A percentile compares a stretch with the other conserved stretches of the same genome.
Evolutionary conservation across 441 rosid species (phyloP).

Genomic region (Aleurites moluccanus): DNA sequence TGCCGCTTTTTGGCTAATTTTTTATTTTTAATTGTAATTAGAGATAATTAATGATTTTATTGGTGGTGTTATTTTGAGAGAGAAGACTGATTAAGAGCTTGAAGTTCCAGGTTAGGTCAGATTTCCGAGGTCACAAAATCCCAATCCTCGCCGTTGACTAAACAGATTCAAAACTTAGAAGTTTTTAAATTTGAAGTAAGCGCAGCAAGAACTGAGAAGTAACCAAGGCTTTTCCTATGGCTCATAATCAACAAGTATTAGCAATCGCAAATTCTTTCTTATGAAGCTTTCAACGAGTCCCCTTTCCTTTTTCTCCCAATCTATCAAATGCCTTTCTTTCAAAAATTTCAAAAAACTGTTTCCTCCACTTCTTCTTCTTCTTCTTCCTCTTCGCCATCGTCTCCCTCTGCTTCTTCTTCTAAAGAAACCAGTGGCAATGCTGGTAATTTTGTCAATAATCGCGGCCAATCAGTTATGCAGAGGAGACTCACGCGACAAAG

Average conservation of each 20-base stretch:
- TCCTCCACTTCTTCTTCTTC: conserved; percentile 14
- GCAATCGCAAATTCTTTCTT: conserved; percentile 8
- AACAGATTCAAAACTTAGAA: conserved; percentile 8
- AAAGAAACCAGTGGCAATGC: conserved; percentile 14
- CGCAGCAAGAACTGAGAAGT: conserved; percentile 34
- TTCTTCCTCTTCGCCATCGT: conserved; percentile 21
- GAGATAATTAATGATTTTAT: no score
- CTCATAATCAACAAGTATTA: neutral
- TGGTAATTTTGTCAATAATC: conserved; percentile 11
- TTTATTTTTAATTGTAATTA: neutral
- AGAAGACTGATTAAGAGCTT: no score
- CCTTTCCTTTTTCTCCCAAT: neutral
- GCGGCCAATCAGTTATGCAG: conserved; percentile 16
- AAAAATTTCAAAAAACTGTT: conserved; percentile 18
- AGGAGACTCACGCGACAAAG: conserved; percentile 46
- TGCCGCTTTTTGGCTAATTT: neutral
- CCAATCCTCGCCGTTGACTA: conserved; percentile 24
- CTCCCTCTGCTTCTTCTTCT: conserved; percentile 11
- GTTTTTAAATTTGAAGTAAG: neutral
- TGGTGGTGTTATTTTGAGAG: neutral
- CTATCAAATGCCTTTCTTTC: conserved; percentile 27
- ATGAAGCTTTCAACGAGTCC: conserved; percentile 21
- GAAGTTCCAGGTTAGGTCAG: neutral
- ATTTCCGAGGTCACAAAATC: no score
- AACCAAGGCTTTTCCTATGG: conserved; percentile 24